phyloP scores from a whole-genome alignment of 495 filamentous ascomycete species.

The Aspergillus saccharolyticus region DNA sequence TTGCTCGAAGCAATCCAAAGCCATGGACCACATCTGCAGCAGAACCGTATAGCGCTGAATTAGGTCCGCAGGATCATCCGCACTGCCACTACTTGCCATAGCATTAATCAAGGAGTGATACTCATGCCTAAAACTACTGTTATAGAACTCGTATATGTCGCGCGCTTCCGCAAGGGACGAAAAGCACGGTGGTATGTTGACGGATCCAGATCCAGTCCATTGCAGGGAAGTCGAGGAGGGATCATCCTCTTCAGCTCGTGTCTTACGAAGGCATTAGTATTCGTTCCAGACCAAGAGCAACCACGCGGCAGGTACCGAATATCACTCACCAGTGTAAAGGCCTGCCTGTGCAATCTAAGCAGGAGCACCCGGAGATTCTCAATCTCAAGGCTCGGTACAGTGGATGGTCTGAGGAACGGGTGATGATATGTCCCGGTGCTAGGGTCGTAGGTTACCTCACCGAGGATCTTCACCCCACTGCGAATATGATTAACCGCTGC shows the following conservation, averaged over 20 bases:
- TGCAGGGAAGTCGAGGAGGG: neutral
- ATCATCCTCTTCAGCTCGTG: neutral
- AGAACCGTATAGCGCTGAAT: slow-evolving; percentile 5
- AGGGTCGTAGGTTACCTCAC: slow-evolving; percentile 16
- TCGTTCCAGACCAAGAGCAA: neutral
- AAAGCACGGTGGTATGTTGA: slow-evolving; percentile 9
- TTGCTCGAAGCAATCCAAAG: slow-evolving; percentile 15
- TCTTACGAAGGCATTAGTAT: neutral
- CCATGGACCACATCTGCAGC: slow-evolving; percentile 15
- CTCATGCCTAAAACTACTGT: neutral
- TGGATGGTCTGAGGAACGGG: slow-evolving; percentile 13
- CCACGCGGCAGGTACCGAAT: too few species aligned
- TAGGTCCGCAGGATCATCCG: neutral
- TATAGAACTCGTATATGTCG: slow-evolving; percentile 18
- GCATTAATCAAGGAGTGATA: neutral
- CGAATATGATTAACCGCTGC: slow-evolving; percentile 30
- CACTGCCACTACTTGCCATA: neutral
- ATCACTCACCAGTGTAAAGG: slow-evolving; percentile 8
- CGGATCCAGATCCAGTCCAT: neutral
- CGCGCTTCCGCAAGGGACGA: slow-evolving; percentile 19
- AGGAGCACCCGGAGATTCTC: slow-evolving; percentile 12
- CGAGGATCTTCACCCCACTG: slow-evolving; percentile 28
- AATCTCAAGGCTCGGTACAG: slow-evolving; percentile 6
- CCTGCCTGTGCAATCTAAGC: slow-evolving; percentile 18
- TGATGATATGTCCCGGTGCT: slow-evolving; percentile 9